Evolutionary conservation across 2,329 filamentous ascomycete species (phyloP).

Genomic region (Beauveria australis): DNA sequence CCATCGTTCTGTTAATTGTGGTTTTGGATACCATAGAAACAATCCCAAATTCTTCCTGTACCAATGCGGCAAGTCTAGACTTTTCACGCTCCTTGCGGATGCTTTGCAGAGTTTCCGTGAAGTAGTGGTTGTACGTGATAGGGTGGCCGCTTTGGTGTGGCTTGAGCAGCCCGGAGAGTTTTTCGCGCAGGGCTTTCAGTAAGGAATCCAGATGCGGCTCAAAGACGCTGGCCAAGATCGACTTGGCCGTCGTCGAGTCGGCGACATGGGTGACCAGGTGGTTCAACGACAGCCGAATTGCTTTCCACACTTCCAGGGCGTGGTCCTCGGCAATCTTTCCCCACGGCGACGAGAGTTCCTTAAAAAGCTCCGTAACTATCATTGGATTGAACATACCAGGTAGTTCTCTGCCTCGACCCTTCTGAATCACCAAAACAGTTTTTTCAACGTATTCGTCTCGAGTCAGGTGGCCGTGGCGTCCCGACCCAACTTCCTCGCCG

Average conservation of each 20-base stretch:
- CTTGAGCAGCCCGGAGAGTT: slow-evolving; percentile 31
- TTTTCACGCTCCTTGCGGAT: not conserved
- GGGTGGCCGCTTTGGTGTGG: slow-evolving; percentile 1
- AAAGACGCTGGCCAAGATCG: slow-evolving; percentile 14
- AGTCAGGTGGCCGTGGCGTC: slow-evolving; percentile 4
- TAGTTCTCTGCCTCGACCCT: slow-evolving; percentile 39
- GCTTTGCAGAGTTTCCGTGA: not conserved
- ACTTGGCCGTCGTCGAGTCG: slow-evolving; percentile 11
- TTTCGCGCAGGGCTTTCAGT: slow-evolving; percentile 17
- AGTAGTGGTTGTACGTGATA: slow-evolving; percentile 3
- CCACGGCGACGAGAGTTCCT: slow-evolving; percentile 51
- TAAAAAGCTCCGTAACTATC: slow-evolving; percentile 51
- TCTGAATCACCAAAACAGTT: slow-evolving; percentile 20
- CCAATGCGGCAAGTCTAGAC: not conserved
- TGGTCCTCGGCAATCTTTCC: slow-evolving; percentile 28
- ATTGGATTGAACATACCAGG: slow-evolving; percentile 53
- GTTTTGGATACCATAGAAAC: not conserved
- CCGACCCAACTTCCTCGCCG: not conserved
- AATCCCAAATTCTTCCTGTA: not conserved
- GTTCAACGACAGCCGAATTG: slow-evolving; percentile 9
- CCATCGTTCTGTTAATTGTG: not conserved
- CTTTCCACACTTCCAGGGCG: slow-evolving; percentile 13
- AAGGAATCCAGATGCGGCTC: slow-evolving; percentile 15
- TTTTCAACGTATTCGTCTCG: slow-evolving; percentile 16
- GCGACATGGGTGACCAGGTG: slow-evolving; percentile 14